These are phyloP conservation scores for Pythium guiyangense DNA, from an alignment of 352 stramenopile species.

Conservation along the genomic window DNA sequence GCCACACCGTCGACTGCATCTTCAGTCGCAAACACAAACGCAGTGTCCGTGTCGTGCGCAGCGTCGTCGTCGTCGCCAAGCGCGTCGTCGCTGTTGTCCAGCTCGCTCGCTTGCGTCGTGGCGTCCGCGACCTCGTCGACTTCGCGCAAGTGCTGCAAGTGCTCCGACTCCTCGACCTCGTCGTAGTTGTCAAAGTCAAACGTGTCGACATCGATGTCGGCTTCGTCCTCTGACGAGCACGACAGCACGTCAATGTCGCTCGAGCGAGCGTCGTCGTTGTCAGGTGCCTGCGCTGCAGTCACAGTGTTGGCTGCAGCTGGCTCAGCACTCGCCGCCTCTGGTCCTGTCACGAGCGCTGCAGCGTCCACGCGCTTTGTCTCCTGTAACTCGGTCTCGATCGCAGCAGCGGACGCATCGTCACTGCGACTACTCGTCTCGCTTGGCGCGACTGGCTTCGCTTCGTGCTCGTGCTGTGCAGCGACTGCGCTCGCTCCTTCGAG, in stretches of 20 bases:
- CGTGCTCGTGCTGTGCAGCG: not conserved
- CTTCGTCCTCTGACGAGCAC: slow-evolving; percentile 25
- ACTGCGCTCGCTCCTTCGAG: not conserved
- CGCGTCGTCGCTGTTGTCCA: slow-evolving; percentile 14
- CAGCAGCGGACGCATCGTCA: no score
- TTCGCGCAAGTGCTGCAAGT: slow-evolving; percentile 81
- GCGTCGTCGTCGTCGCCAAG: slow-evolving; percentile 24
- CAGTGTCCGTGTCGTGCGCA: slow-evolving; percentile 13
- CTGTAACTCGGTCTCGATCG: no score
- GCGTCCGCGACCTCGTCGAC: slow-evolving; percentile 58
- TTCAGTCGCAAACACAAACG: slow-evolving; percentile 10
- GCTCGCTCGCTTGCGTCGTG: slow-evolving; percentile 18
- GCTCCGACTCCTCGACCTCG: slow-evolving; percentile 74
- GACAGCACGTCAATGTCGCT: slow-evolving; percentile 11
- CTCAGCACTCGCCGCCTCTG: not conserved
- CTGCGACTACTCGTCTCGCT: not conserved
- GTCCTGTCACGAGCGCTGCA: not conserved
- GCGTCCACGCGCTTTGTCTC: no score
- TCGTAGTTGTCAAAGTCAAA: slow-evolving; percentile 39
- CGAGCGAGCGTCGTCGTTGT: not conserved
- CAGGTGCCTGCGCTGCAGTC: not conserved
- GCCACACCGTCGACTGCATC: slow-evolving; percentile 4
- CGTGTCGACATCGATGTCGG: slow-evolving; percentile 36
- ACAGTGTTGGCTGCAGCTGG: not conserved
- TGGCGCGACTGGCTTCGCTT: not conserved